Evolutionary conservation across 345 rosid species (phyloP), one percentile per base, ranked within the genome.

Genomic region (Euclidium syriacum): DNA sequence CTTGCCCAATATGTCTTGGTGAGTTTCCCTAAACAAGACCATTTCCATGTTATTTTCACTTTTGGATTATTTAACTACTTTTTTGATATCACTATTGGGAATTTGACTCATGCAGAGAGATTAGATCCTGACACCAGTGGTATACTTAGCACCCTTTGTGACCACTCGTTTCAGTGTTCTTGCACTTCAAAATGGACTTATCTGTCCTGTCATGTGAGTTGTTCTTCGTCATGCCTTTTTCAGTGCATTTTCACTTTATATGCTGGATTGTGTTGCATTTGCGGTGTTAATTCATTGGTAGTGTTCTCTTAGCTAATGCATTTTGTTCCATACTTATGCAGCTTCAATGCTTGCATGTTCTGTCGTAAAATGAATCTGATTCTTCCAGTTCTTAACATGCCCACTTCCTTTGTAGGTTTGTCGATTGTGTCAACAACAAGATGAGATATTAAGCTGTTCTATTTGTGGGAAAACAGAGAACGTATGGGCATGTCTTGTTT

Each of bases 171-270:
- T 78, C 91, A 85, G 35, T 94, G 99, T 62, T 81, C 86, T 0
- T 90, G 99, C 77, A 85, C 91, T 72, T 83, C 95, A 3, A 94
- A 90, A 65, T 90, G 99, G 99, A 94, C 96, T 32, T 79, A 81
- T 46, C 73, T 90, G 67, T 94, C 99, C 30, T 94, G 97, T 78
- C 95, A 79, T 82, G 96, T 90, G 62, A 76, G 80, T 61, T 38
- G 7, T 52, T 58, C 29, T 64, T 8, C 25, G 25, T 22, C 11
- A 29, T 7, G n/a, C 40, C 32, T 47, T 29, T 47, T 29, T 56
- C 29, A 27, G 6, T 52, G 16, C 43, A 23, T 27, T 22, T 24
- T 43, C 36, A 38, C 62, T 44, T 30, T 6, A 9, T 55, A 34
- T 26, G 24, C n/a, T 25, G 17, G 7, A 22, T 33, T 48, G 58